phyloP scores from a whole-genome alignment of 768 basidiomycete genomes.

The Tulasnella sp. region DNA sequence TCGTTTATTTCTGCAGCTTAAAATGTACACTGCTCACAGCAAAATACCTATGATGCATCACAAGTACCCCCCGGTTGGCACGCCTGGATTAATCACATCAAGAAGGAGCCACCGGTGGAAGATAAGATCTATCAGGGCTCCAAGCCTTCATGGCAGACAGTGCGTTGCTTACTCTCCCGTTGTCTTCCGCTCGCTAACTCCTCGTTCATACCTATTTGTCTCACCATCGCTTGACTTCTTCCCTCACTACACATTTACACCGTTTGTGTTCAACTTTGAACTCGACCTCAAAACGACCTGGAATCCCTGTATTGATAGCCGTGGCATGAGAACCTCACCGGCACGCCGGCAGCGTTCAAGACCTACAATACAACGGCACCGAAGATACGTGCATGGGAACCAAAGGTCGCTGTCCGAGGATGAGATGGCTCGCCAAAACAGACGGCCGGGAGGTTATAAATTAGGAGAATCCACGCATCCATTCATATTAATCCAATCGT shows the following conservation, averaged over 20 bases:
- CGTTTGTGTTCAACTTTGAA: too few relatives aligned
- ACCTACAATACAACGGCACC: constrained; percentile 78
- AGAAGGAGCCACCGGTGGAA: constrained; percentile 63
- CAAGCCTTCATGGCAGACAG: constrained; percentile 74
- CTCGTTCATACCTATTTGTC: not conserved
- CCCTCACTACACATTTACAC: too few relatives aligned
- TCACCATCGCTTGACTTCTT: too few relatives aligned
- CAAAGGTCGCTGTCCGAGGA: constrained; percentile 38
- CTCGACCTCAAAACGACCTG: not conserved
- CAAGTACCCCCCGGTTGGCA: constrained; percentile 98
- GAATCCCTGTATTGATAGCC: constrained; percentile 36
- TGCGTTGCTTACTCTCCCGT: constrained; percentile 32
- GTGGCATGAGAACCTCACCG: constrained; percentile 82
- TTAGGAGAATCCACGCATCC: too few relatives aligned
- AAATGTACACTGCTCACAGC: constrained; percentile 32
- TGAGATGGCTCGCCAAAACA: too few relatives aligned
- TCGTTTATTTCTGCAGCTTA: not conserved
- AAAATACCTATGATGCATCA: constrained; percentile 69
- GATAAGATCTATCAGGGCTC: constrained; percentile 59
- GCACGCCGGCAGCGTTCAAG: constrained; percentile 82
- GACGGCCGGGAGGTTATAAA: too few relatives aligned
- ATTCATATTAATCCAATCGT: too few relatives aligned
- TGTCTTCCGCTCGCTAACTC: not conserved
- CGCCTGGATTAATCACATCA: constrained; percentile 87
- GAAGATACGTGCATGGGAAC: constrained; percentile 77